These are phyloP conservation scores for Botrytis fabae DNA, from an alignment of 2,329 filamentous ascomycete genomes.

Conservation along the genomic window DNA sequence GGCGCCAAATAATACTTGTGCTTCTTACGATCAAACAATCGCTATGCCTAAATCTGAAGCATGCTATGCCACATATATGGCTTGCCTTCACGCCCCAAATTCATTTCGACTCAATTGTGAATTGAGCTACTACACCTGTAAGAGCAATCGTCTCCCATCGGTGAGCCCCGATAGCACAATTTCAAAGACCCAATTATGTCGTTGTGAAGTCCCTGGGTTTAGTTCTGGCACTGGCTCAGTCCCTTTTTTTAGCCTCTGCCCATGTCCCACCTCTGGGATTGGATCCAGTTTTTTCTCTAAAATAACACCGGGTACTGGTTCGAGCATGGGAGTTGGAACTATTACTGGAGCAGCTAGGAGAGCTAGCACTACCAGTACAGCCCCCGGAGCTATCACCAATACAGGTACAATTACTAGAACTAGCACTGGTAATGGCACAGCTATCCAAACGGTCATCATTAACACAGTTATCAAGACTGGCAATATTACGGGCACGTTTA, in stretches of 20 bases:
- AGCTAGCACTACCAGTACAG: no score
- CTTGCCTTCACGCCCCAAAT: background rate
- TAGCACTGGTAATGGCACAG: background rate
- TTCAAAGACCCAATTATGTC: background rate
- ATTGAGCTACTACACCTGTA: background rate
- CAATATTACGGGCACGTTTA: background rate
- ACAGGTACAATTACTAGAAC: background rate
- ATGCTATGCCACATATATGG: background rate
- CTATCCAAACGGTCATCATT: no score
- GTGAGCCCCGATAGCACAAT: background rate
- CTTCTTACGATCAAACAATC: constrained; percentile 43
- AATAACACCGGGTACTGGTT: background rate
- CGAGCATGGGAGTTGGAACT: background rate
- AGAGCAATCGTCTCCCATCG: no score
- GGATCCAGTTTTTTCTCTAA: background rate
- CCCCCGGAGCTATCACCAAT: no score
- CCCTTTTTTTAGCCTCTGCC: background rate
- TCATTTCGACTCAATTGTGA: no score
- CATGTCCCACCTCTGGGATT: background rate
- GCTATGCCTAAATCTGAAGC: constrained; percentile 15
- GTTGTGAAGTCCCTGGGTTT: background rate
- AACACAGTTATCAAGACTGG: no score
- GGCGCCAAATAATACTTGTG: constrained; percentile 49
- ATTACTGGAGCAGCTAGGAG: no score
- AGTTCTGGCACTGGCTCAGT: background rate